Evolutionary conservation across 768 basidiomycete species (phyloP).

Genomic region (Serendipita indica): DNA sequence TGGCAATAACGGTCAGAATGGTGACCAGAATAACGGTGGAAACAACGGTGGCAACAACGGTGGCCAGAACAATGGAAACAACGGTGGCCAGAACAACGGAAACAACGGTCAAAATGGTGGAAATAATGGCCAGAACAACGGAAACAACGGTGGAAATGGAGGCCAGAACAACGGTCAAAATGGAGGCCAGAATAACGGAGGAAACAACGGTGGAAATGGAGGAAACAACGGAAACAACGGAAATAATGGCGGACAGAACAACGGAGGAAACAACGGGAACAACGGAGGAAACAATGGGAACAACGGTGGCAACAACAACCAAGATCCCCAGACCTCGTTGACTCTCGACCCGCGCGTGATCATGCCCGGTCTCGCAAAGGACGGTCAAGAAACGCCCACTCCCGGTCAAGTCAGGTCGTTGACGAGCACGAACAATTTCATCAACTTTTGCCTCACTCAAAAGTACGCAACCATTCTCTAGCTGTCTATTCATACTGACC

Average conservation of each 20-base stretch:
- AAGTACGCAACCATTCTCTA: not conserved
- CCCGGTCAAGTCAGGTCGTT: conserved; percentile 38
- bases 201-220: not conserved
- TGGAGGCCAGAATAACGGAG: not conserved
- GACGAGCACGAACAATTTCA: conserved; percentile 44
- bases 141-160: not conserved
- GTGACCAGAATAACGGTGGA: conserved; percentile 17
- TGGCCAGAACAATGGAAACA: not conserved
- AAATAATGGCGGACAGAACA: conserved; percentile 16
- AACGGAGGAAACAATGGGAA: conserved; percentile 24
- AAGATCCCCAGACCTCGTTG: conserved; percentile 11
- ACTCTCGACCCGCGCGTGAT: conserved; percentile 39
- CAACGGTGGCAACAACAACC: not conserved
- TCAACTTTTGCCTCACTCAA: conserved; percentile 13
- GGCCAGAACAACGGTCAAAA: not conserved
- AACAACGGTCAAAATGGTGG: not conserved
- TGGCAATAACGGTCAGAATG: conserved; percentile 13
- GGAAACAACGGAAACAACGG: conserved; percentile 12
- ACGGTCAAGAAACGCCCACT: conserved; percentile 32
- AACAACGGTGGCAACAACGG: conserved; percentile 17
- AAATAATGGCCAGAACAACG: not conserved
- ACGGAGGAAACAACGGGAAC: conserved; percentile 27
- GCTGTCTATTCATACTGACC: not conserved
- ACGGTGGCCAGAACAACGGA: not conserved
- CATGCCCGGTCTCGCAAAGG: conserved; percentile 34